Percentiles rank a stretch among this genome's conserved stretches.
phyloP scores from a whole-genome alignment of 192 early-diverging fungal species.

The Entomortierella lignicola region DNA sequence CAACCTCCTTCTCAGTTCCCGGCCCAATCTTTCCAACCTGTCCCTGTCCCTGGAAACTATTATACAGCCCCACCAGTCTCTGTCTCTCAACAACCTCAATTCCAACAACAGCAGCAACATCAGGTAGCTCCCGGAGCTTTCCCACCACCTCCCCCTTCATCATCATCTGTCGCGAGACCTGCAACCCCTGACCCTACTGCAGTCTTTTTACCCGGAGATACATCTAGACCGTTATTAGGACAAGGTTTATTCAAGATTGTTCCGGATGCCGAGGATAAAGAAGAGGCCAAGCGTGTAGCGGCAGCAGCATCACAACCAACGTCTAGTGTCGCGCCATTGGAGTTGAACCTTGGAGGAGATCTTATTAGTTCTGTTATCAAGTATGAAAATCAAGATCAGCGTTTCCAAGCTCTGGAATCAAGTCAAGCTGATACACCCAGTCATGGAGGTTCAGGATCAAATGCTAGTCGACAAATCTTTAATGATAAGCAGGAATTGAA shows the following conservation, averaged over 20 bases:
- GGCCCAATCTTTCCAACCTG: not conserved
- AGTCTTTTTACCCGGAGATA: conserved; percentile 39
- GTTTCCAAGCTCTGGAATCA: conserved; percentile 19
- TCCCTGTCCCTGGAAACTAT: not conserved
- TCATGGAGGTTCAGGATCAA: conserved; percentile 1
- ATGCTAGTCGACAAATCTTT: not conserved
- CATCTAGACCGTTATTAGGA: conserved; percentile 30
- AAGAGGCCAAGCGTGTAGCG: conserved; percentile 16
- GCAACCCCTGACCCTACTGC: conserved; percentile 10
- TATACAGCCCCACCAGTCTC: not conserved
- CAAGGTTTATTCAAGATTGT: conserved; percentile 51
- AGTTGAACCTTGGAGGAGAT: conserved; percentile 34
- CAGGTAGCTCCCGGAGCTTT: not conserved
- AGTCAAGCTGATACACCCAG: not conserved
- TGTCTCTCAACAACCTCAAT: not conserved
- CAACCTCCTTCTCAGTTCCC: not conserved
- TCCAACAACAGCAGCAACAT: not conserved
- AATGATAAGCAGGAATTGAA: conserved; percentile 14
- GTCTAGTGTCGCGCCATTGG: not conserved
- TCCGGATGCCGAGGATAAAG: conserved; percentile 43
- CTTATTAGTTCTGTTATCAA: conserved; percentile 37
- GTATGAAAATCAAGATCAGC: conserved; percentile 33
- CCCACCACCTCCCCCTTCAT: not conserved
- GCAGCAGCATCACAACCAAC: not conserved
- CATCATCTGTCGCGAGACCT: not conserved